These are phyloP conservation scores for Eucalyptus leucophloia DNA, from an alignment of 345 rosid genomes.

Conservation along the genomic window DNA sequence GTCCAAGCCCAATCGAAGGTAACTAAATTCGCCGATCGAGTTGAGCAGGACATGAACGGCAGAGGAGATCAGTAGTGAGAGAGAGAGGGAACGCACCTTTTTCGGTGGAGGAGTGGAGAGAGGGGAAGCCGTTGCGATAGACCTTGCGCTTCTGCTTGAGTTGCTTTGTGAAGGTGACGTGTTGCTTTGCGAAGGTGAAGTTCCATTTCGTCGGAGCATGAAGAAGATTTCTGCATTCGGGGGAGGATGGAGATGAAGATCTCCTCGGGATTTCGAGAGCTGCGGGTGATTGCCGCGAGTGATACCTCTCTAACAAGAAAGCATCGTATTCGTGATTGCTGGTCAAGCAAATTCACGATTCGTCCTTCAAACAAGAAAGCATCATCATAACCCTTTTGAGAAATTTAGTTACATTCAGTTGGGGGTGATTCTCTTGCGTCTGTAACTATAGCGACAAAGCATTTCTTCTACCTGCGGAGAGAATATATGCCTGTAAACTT, in stretches of 20 bases:
- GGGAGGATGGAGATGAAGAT: background rate
- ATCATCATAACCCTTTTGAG: background rate
- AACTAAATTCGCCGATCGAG: background rate
- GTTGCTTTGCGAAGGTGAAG: background rate
- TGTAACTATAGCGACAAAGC: too few species aligned
- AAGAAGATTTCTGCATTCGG: background rate
- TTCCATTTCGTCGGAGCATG: conserved; percentile 34
- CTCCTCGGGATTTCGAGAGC: background rate
- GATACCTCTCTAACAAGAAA: background rate
- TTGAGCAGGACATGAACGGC: background rate
- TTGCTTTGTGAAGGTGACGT: conserved; percentile 72
- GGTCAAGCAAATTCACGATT: background rate
- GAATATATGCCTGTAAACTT: too few species aligned
- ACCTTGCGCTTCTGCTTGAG: conserved; percentile 67
- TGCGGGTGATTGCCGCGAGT: background rate
- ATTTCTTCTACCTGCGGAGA: too few species aligned
- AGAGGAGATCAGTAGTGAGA: background rate
- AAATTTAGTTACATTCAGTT: too few species aligned
- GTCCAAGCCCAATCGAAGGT: background rate
- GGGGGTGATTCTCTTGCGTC: too few species aligned
- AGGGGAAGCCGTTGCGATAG: conserved; percentile 51
- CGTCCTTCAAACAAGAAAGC: background rate
- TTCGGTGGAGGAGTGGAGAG: conserved; percentile 24
- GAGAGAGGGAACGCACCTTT: conserved; percentile 24
- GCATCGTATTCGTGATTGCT: background rate